A percentile compares a stretch with the other conserved stretches of the same genome.
Evolutionary conservation across 2,329 filamentous ascomycete genomes (phyloP).

Genomic region (Dichotomopilus funicola): DNA sequence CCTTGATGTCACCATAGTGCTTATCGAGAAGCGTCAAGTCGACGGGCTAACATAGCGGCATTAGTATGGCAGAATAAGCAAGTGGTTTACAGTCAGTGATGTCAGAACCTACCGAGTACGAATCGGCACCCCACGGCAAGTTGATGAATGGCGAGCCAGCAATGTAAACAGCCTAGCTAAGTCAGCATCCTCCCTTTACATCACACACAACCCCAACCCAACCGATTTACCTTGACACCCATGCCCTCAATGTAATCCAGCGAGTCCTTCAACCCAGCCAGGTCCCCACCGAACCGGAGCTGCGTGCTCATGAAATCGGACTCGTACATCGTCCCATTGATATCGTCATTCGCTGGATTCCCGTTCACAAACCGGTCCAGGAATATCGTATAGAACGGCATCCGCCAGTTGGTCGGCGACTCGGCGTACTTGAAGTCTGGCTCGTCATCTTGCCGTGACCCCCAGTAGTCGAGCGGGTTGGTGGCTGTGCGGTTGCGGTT

Average conservation of each 20-base stretch:
- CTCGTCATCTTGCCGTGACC: constrained; percentile 38
- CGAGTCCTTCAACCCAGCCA: constrained; percentile 50
- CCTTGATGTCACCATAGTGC: constrained; percentile 53
- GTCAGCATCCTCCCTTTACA: neutral
- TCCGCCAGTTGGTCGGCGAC: constrained; percentile 57
- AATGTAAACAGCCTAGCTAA: constrained; percentile 30
- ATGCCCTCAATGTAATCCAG: constrained; percentile 60
- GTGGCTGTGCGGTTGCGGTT: constrained; percentile 53
- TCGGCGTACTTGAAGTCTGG: constrained; percentile 38
- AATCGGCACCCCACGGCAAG: constrained; percentile 56
- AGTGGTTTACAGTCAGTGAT: neutral
- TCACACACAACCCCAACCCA: too few species aligned
- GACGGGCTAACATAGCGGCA: constrained; percentile 36
- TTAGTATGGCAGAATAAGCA: constrained; percentile 1
- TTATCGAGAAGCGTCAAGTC: constrained; percentile 58
- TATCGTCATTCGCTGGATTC: constrained; percentile 57
- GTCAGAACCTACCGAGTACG: constrained; percentile 37
- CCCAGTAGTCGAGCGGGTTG: constrained; percentile 51
- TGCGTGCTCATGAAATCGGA: constrained; percentile 55
- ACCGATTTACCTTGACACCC: constrained; percentile 44
- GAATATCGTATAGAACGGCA: constrained; percentile 60
- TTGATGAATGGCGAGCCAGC: constrained; percentile 60
- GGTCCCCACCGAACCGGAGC: constrained; percentile 57
- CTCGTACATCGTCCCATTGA: constrained; percentile 54
- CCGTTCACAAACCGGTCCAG: constrained; percentile 60